Base-by-base conservation (phyloP, 306 rosid species). In the Abrus precatorius region DNA sequence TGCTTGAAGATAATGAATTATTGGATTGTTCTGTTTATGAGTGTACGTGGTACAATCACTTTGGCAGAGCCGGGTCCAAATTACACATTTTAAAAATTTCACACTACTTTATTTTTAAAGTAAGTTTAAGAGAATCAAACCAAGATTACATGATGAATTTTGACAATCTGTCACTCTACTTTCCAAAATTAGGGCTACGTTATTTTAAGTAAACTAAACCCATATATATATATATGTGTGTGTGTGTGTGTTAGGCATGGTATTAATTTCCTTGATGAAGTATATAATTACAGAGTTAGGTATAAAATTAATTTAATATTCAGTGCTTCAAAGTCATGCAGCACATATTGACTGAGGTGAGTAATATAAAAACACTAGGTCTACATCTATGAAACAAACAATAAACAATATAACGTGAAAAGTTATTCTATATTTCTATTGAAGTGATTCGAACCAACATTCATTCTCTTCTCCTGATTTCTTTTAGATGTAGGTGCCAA, bases 101-200 rank as follows among this genome's bases (percentile, higher is more conserved):
- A 54, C 62, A 38, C 64, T 62, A 55, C 11, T 74, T 34, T 79
- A 50, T 34, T 29, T 10, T 11, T 72, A 71, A 76, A 76, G 59
- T 77, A 38, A 56, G 49, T 34, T 72, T 59, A 32, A 56, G 56
- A 72, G 83, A 72, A 81, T 77, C 87, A 80, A 81, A 80, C 73
- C 79, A 76, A 82, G 81, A 84, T 86, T 72, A 67, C 57, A 60
- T 55, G 76, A 77, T 67, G 62, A 28, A 20, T 20, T 20, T 20
- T 20, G 20, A 20, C 20, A 20, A 20, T 20, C 20, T 20, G 20
- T 20, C 20, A 20, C 20, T 20, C 20, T 20, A 20, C 20, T 20
- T 20, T 20, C 20, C 20, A 20, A 20, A 29, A 36, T 66, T 68
- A 54, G 34, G 34, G 74, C 69, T 72, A 68, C 60, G 20, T 20